A percentile compares a stretch with the other conserved stretches of the same genome.
Conservation (phyloP, 2,329 filamentous ascomycete species). For the Hypoxylon rubiginosum region DNA sequence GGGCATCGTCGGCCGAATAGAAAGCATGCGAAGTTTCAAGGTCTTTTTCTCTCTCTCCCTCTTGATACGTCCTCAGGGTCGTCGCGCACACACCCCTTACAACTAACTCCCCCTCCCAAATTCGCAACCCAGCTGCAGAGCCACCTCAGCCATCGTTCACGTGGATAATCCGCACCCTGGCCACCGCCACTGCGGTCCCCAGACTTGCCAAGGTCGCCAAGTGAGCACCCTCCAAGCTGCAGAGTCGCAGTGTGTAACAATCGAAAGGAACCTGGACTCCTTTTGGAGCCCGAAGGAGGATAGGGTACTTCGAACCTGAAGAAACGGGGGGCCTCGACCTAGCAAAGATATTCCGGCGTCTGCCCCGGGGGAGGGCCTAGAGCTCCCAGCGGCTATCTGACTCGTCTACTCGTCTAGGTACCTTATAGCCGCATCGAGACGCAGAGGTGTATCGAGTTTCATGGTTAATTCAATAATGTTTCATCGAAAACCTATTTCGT, state of each 20-base stretch:
- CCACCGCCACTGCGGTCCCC: constrained; percentile 37
- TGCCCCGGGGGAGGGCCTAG: constrained; percentile 17
- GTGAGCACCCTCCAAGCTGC: constrained; percentile 40
- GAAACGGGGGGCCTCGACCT: constrained; percentile 40
- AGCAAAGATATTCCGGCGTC: constrained; percentile 21
- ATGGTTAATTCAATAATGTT: constrained; percentile 37
- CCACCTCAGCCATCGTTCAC: constrained; percentile 45
- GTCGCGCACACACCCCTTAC: not conserved
- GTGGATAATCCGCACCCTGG: constrained; percentile 40
- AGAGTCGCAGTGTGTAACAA: constrained; percentile 42
- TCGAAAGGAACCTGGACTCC: constrained; percentile 29
- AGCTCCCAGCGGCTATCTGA: constrained; percentile 25
- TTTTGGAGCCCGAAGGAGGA: constrained; percentile 11
- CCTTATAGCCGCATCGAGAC: constrained; percentile 32
- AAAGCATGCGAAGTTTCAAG: constrained; percentile 22
- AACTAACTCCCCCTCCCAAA: constrained; percentile 23
- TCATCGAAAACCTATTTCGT: constrained; percentile 24
- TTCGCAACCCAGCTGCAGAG: constrained; percentile 43
- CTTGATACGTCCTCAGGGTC: not conserved
- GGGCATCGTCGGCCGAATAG: constrained; percentile 40
- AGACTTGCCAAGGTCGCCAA: constrained; percentile 42
- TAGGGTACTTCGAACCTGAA: constrained; percentile 13
- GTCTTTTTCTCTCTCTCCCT: no score
- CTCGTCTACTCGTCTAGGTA: constrained; percentile 13
- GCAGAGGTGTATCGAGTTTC: constrained; percentile 31